Evolutionary conservation across 257 asterid species (phyloP), one percentile per base, ranked within the genome.

Genomic region (Jasminum sambac): DNA sequence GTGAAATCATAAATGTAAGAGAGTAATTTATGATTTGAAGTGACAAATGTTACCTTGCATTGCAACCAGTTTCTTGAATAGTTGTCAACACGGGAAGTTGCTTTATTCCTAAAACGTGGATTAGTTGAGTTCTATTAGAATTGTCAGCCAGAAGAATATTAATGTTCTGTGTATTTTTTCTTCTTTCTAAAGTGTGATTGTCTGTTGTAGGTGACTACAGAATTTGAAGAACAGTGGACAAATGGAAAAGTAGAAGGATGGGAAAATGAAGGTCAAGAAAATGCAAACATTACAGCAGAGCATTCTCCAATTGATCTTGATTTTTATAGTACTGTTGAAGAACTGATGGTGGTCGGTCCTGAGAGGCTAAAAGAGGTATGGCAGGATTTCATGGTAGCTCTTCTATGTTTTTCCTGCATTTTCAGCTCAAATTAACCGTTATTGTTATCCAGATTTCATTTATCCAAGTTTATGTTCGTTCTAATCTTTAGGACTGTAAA

Each of bases 351-450:
- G 79, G 90, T 85, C 41, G 99, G 98, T 69, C 94, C 93, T 38
- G 97, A 85, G 75, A 91, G 82, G 87, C 82, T 95, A 70, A 95
- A 91, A 87, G 94, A 89, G 98, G 99, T 91, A 78, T 30, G 48
- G 7, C 36, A 57, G 23, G 52, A 76, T 26, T 63, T 39, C 13
- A 40, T 42, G 25, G 16, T 13, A 38, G 38, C 21, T 44, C 21
- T 17, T 46, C 36, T 42, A 36, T 10, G 13, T 24, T 16, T 30
- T 42, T 58, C 12, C 36, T 48, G 63, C 23, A 67, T 37, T 30
- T 12, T 48, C 62, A 5, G 66, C 37, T 68, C 30, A 40, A 38
- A 57, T 38, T 44, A 38, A 30, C 44, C 61, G 68, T 46, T 34
- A 38, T 72, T 52, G 24, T 36, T 23, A 17, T 30, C 24, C 25